Evolutionary conservation across 2,329 filamentous ascomycete genomes (phyloP), one percentile per base, ranked within the genome.

Genomic region (Didymosphaeria variabile): DNA sequence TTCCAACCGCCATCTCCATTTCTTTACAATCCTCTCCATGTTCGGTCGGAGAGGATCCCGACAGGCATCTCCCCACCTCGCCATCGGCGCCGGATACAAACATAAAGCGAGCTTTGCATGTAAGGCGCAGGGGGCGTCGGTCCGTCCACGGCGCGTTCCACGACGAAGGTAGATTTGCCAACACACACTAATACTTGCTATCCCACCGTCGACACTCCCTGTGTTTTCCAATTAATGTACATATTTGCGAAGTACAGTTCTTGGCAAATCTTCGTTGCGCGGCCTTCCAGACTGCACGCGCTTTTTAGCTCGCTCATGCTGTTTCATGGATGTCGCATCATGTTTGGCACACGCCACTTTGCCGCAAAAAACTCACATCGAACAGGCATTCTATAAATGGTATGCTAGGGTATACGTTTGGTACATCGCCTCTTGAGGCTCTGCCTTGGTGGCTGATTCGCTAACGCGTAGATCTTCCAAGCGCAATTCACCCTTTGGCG

Each of bases 271-370:
- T 13, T 13, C 23, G 44, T 46, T 23, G 19, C 15, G 44, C 44
- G 44, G 34, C 44, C 5, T 23, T 46, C 7, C 44, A 21, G n/a
- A 46, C 44, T 46, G 7, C 12, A 26, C 4, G 9, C 10, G 17
- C 44, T 38, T 13, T 7, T 21, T 52, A 52, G 49, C 32, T n/a
- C 15, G 49, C 31, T 29, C 9, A 32, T 53, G 51, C 36, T 45
- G 52, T 55, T 55, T 55, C 52, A 55, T 38, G 26, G 38, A 26
- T 38, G 52, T 55, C 52, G 38, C 52, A 55, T 45, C 52, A 31
- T 44, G 23, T 29, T 44, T 36, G 8, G 26, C 52, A 19, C 38
- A 38, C 21, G 34, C 50, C 21, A 10, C 50, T 42, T 42, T 31
- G 23, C 38, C 52, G 38, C 13, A 55, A 12, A 6, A 23, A 23